Conservation (phyloP, 805 yeast species). For the Saturnispora diversa region DNA sequence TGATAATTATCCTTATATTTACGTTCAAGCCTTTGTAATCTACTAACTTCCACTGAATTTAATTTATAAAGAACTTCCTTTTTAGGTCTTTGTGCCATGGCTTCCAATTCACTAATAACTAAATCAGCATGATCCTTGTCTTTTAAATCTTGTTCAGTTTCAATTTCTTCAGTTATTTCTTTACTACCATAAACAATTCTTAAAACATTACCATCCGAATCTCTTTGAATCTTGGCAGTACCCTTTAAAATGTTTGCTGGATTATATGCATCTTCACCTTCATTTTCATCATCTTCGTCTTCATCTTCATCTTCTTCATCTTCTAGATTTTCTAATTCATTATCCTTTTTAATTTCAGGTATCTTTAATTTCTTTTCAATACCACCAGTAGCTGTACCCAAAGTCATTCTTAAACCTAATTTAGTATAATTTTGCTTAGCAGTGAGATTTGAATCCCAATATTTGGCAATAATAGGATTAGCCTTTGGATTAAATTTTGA, state of each 20-base stretch:
- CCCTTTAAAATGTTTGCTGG: slow-evolving; percentile 65
- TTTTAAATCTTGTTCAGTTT: slow-evolving; percentile 13
- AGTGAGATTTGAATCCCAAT: slow-evolving; percentile 84
- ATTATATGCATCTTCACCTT: slow-evolving; percentile 37
- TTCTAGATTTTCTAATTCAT: slow-evolving; percentile 16
- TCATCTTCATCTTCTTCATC: slow-evolving; percentile 32
- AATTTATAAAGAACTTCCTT: slow-evolving; percentile 41
- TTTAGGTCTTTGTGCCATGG: slow-evolving; percentile 39
- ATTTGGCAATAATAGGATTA: slow-evolving; percentile 75
- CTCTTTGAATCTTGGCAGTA: slow-evolving; percentile 68
- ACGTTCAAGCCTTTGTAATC: slow-evolving; percentile 56
- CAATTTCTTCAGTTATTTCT: slow-evolving; percentile 19
- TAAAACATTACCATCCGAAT: slow-evolving; percentile 57
- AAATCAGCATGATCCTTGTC: slow-evolving; percentile 35
- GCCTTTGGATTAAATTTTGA: slow-evolving; percentile 57
- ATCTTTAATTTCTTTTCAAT: slow-evolving; percentile 48
- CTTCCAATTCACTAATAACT: slow-evolving; percentile 65
- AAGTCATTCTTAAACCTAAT: slow-evolving; percentile 64
- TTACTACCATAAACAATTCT: slow-evolving; percentile 66
- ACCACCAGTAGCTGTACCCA: slow-evolving; percentile 75
- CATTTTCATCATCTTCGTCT: slow-evolving; percentile 25
- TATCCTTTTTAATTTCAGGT: slow-evolving; percentile 21
- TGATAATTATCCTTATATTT: slow-evolving; percentile 85
- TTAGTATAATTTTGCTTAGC: slow-evolving; percentile 78
- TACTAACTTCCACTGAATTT: slow-evolving; percentile 65